Evolutionary conservation across 805 yeast species (phyloP).

Genomic region (Saturnispora gosingensis): DNA sequence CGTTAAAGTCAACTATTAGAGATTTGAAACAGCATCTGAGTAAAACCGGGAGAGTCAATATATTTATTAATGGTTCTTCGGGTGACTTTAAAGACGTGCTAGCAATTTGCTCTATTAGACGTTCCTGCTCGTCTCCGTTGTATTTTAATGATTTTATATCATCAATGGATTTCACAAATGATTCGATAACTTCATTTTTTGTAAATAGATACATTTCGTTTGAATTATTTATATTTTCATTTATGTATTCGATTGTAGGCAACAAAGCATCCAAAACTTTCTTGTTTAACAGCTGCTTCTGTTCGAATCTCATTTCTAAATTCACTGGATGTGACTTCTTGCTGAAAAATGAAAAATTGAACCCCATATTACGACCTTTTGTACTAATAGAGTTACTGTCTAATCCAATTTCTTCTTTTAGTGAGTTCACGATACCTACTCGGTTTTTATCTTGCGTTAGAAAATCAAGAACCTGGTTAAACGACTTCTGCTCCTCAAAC

Average conservation of each 20-base stretch:
- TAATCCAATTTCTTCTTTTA: slow-evolving; percentile 19
- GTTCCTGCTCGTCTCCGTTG: neutral
- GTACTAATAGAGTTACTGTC: neutral
- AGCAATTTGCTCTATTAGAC: slow-evolving; percentile 8
- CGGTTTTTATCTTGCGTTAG: slow-evolving; percentile 16
- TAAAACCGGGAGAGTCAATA: slow-evolving; percentile 21
- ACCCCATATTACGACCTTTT: neutral
- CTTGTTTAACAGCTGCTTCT: slow-evolving; percentile 9
- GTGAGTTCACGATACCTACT: slow-evolving; percentile 21
- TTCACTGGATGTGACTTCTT: slow-evolving; percentile 10
- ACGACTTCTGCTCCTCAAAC: slow-evolving; percentile 27
- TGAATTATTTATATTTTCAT: slow-evolving; percentile 14
- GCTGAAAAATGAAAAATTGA: slow-evolving; percentile 7
- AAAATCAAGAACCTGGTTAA: slow-evolving; percentile 24
- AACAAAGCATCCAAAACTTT: slow-evolving; percentile 9
- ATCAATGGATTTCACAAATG: slow-evolving; percentile 10
- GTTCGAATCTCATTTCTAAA: slow-evolving; percentile 12
- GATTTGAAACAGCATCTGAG: slow-evolving; percentile 23
- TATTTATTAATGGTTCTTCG: slow-evolving; percentile 17
- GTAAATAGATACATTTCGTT: slow-evolving; percentile 18
- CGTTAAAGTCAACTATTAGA: slow-evolving; percentile 24
- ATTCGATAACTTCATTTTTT: slow-evolving; percentile 14
- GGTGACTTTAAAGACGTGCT: slow-evolving; percentile 13
- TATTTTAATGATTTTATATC: neutral
- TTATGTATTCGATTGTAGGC: slow-evolving; percentile 20